phyloP scores from a whole-genome alignment of 176 grass and related monocot genomes.

The Hordeum marinum region DNA sequence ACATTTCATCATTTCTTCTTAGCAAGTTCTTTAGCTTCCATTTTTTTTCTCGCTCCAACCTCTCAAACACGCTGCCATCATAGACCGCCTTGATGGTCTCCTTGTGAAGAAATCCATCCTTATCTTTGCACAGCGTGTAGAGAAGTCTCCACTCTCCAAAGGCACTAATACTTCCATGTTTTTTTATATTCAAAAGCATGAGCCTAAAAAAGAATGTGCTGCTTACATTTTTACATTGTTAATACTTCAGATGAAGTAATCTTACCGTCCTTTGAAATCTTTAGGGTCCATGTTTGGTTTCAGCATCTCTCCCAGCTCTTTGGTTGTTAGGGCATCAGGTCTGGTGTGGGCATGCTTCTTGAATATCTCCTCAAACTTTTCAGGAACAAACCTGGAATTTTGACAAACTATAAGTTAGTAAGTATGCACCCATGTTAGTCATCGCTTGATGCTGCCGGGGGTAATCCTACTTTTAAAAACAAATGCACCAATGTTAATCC shows the following conservation, averaged over 20 bases:
- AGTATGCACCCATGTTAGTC: neutral
- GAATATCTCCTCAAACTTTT: conserved; percentile 81
- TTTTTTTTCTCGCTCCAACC: conserved; percentile 44
- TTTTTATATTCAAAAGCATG: neutral
- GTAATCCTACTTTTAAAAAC: too few relatives aligned
- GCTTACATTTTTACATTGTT: neutral
- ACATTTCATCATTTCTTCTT: conserved; percentile 47
- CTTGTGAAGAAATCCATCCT: conserved; percentile 66
- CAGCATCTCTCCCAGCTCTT: conserved; percentile 59
- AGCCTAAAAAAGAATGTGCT: neutral
- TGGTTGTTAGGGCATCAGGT: conserved; percentile 48
- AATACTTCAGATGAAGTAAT: neutral
- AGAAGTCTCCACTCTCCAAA: conserved; percentile 55
- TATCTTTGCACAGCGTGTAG: conserved; percentile 45
- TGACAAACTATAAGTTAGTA: neutral
- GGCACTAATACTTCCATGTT: conserved; percentile 28
- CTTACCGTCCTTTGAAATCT: conserved; percentile 50
- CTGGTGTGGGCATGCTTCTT: conserved; percentile 57
- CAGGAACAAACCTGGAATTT: conserved; percentile 52
- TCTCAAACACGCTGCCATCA: conserved; percentile 64
- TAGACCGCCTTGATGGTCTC: conserved; percentile 46
- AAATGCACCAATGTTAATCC: neutral
- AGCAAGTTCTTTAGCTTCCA: conserved; percentile 11
- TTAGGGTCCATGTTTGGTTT: conserved; percentile 43
- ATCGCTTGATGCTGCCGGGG: too few relatives aligned